Percentiles rank a stretch among this genome's conserved stretches.
phyloP scores from a whole-genome alignment of 2,329 filamentous ascomycete genomes.

The Fusarium miscanthi region DNA sequence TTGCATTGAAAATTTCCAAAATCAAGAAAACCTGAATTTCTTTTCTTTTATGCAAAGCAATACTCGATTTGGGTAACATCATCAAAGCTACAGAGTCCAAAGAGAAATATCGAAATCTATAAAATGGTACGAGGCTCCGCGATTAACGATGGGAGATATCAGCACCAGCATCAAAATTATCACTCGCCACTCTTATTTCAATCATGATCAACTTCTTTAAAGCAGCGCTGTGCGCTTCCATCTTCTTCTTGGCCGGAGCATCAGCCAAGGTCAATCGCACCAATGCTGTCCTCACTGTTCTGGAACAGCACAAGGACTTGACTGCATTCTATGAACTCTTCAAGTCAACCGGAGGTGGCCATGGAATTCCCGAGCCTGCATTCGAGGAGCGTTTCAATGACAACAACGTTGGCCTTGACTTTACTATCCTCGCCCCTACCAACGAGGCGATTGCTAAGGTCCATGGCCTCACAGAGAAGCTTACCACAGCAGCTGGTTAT shows the following conservation, averaged over 20 bases:
- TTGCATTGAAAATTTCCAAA: background rate
- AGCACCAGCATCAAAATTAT: background rate
- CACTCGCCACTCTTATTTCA: background rate
- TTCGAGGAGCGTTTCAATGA: slow-evolving; percentile 3
- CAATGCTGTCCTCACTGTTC: slow-evolving; percentile 1
- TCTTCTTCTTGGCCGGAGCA: background rate
- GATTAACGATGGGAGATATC: background rate
- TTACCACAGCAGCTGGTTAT: background rate
- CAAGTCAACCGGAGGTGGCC: background rate
- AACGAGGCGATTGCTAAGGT: background rate
- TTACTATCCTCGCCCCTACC: background rate
- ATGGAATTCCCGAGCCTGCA: background rate
- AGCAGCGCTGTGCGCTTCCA: background rate
- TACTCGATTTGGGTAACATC: background rate
- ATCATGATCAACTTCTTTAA: background rate
- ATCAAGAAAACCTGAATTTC: background rate
- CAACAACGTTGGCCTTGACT: background rate
- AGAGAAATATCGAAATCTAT: background rate
- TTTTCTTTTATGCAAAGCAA: background rate
- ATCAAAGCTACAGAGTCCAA: background rate
- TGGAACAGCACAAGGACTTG: background rate
- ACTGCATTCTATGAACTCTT: background rate
- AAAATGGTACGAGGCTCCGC: background rate
- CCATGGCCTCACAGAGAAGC: background rate
- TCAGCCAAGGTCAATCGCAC: background rate